These are phyloP conservation scores for Xanthoparmelia taractica DNA, from an alignment of 495 filamentous ascomycete species.

Conservation along the genomic window DNA sequence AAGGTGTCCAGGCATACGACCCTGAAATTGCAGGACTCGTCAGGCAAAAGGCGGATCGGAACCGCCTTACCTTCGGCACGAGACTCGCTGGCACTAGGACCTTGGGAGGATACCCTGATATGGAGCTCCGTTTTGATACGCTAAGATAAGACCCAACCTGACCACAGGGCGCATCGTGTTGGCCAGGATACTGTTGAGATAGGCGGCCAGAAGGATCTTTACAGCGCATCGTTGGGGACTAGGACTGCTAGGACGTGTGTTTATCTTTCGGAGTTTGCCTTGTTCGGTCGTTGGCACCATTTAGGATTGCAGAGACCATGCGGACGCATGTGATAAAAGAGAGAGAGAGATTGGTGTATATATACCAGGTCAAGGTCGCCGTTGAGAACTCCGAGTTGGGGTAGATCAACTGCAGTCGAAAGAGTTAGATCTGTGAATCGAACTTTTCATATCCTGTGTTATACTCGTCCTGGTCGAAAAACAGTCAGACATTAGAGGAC, in stretches of 20 bases:
- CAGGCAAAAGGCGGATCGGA: too few species aligned
- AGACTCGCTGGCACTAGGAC: background rate
- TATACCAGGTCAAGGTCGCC: background rate
- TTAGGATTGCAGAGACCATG: background rate
- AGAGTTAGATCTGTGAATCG: too few species aligned
- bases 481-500: too few species aligned
- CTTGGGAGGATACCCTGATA: background rate
- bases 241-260: background rate
- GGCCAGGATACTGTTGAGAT: background rate
- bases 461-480: background rate
- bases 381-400: background rate
- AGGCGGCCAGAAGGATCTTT: background rate
- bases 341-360: background rate
- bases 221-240: background rate
- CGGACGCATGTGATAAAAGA: background rate
- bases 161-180: background rate
- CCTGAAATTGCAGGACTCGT: background rate
- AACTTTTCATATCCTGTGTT: too few species aligned
- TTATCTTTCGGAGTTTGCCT: background rate
- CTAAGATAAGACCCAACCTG: background rate
- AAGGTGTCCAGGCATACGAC: background rate
- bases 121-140: background rate
- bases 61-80: background rate
- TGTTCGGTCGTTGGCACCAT: background rate
- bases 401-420: too few species aligned